phyloP scores from a whole-genome alignment of 1,284 basidiomycete species.

The Moesziomyces aphidis region DNA sequence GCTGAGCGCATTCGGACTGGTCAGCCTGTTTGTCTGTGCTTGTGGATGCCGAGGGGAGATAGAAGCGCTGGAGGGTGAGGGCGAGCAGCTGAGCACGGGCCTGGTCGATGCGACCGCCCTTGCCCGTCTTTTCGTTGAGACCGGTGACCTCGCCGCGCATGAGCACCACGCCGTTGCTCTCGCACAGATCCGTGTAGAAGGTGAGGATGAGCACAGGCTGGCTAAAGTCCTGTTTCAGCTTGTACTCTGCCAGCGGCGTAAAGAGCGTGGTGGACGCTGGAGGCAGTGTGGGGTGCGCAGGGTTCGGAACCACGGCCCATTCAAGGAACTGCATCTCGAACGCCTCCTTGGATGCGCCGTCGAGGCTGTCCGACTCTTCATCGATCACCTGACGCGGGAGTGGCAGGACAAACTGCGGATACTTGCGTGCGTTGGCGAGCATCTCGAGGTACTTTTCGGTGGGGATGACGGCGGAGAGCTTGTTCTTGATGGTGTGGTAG shows the following conservation, averaged over 20 bases:
- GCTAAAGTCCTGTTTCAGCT: constrained; percentile 84
- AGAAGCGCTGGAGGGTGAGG: constrained; percentile 63
- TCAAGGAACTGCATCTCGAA: constrained; percentile 66
- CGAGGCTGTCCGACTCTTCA: constrained; percentile 13
- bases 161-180: constrained; percentile 84
- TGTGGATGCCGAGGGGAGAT: constrained; percentile 36
- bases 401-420: constrained; percentile 65
- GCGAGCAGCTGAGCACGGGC: constrained; percentile 61
- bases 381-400: constrained; percentile 54
- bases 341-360: constrained; percentile 35
- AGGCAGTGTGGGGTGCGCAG: constrained; percentile 14
- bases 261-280: constrained; percentile 74
- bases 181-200: constrained; percentile 87
- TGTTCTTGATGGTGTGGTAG: constrained; percentile 65
- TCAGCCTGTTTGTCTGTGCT: constrained; percentile 8
- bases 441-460: constrained; percentile 53
- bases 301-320: constrained; percentile 57
- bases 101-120: constrained; percentile 71
- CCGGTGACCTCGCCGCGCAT: constrained; percentile 92
- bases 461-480: constrained; percentile 64
- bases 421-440: constrained; percentile 48
- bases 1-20: constrained; percentile 37
- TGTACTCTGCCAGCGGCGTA: constrained; percentile 94
- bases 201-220: constrained; percentile 91
- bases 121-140: constrained; percentile 55